Conservation (phyloP, 2,329 filamentous ascomycete species). For the Xylaria sp. region DNA sequence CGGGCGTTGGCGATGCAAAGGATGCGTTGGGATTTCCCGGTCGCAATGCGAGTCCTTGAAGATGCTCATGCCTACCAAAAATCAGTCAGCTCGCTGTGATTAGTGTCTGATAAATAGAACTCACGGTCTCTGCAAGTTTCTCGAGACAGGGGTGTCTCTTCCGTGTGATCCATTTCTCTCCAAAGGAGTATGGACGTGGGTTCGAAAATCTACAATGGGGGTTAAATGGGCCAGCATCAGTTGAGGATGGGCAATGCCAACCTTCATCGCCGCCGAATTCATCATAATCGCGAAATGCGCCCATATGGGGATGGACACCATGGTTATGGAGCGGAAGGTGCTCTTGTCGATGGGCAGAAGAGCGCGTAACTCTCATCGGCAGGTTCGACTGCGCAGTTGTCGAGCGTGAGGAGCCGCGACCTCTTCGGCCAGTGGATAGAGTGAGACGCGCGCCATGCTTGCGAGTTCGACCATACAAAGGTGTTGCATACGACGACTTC, state of each 20-base stretch:
- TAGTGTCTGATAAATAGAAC: conserved; percentile 17
- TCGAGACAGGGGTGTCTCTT: neutral
- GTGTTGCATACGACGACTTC: conserved; percentile 11
- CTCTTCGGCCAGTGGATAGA: conserved; percentile 12
- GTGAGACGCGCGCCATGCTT: conserved; percentile 15
- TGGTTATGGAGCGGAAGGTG: conserved; percentile 25
- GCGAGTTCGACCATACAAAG: neutral
- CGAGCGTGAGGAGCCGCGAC: conserved; percentile 1
- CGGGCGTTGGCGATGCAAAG: conserved; percentile 28
- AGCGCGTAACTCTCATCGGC: conserved; percentile 18
- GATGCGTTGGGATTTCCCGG: conserved; percentile 36
- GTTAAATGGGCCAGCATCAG: conserved; percentile 11
- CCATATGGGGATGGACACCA: conserved; percentile 20
- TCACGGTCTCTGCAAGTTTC: conserved; percentile 23
- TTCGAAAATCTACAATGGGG: conserved; percentile 21
- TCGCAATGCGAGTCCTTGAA: conserved; percentile 35
- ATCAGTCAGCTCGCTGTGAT: conserved; percentile 15
- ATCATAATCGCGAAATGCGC: conserved; percentile 16
- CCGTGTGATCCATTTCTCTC: conserved; percentile 5
- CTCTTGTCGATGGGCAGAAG: conserved; percentile 19
- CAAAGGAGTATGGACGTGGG: conserved; percentile 13
- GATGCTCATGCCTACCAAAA: conserved; percentile 32
- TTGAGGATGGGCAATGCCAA: conserved; percentile 21
- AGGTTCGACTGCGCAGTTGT: conserved; percentile 8
- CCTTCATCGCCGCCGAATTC: conserved; percentile 24